Conservation (phyloP, 2,329 filamentous ascomycete species). For the Aspergillus caelatus region DNA sequence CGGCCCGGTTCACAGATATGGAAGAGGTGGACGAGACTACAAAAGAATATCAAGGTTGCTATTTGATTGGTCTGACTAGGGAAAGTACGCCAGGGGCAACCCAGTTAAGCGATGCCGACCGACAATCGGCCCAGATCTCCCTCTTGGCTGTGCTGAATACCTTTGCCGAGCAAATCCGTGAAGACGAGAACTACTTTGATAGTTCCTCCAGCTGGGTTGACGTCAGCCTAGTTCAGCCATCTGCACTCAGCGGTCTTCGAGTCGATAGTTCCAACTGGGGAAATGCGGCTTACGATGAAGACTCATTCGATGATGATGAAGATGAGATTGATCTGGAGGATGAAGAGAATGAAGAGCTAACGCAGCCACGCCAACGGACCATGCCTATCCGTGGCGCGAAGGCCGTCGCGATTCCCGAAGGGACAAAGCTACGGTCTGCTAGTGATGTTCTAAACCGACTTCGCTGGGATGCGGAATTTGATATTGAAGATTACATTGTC, state of each 20-base stretch:
- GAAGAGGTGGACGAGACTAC: background rate
- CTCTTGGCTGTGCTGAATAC: constrained; percentile 4
- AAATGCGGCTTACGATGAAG: background rate
- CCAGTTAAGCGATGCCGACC: background rate
- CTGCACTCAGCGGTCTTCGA: background rate
- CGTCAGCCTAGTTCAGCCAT: background rate
- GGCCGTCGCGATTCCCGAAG: background rate
- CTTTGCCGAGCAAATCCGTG: constrained; percentile 8
- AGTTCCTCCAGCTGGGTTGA: constrained; percentile 12
- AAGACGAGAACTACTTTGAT: constrained; percentile 14
- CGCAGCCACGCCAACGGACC: background rate
- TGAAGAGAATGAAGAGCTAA: background rate
- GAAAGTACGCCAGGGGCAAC: background rate
- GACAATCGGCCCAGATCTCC: constrained; percentile 8
- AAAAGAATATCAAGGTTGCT: constrained; percentile 10
- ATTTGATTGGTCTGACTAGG: constrained; percentile 9
- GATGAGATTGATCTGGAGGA: constrained; percentile 13
- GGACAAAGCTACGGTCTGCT: constrained; percentile 2
- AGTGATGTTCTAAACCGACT: constrained; percentile 10
- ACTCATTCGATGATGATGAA: background rate
- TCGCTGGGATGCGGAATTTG: constrained; percentile 5
- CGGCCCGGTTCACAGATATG: constrained; percentile 9
- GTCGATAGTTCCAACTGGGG: constrained; percentile 3
- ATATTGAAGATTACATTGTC: constrained; percentile 11
- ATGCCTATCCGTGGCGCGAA: background rate